phyloP scores from a whole-genome alignment of 345 rosid species.

The Leavenworthia alabamica region DNA sequence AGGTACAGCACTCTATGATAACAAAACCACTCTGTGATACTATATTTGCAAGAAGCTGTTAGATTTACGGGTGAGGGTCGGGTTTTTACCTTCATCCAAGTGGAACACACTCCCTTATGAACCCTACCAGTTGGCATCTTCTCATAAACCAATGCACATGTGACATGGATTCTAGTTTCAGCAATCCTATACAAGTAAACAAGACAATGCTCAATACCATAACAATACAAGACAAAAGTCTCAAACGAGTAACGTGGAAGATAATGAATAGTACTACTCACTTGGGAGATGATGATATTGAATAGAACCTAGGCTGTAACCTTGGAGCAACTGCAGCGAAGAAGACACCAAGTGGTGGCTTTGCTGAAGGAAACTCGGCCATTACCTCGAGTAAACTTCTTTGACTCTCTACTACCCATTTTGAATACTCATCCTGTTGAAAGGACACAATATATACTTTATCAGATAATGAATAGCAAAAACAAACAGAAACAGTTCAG shows the following conservation, averaged over 20 bases:
- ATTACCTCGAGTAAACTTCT: conserved; percentile 96
- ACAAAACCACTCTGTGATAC: background rate
- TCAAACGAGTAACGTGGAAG: background rate
- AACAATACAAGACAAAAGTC: background rate
- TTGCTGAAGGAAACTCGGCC: conserved; percentile 93
- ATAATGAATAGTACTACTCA: conserved; percentile 25
- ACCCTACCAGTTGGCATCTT: conserved; percentile 75
- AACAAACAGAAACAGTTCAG: background rate
- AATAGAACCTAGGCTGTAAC: conserved; percentile 91
- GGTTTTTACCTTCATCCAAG: conserved; percentile 75
- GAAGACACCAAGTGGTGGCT: conserved; percentile 90
- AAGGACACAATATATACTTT: background rate
- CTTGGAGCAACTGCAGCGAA: conserved; percentile 94
- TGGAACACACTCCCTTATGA: conserved; percentile 92
- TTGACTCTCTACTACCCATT: conserved; percentile 78
- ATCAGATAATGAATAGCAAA: background rate
- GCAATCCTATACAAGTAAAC: conserved; percentile 49
- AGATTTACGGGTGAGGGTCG: too few species aligned
- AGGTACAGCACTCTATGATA: conserved; percentile 58
- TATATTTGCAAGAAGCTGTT: conserved; percentile 3
- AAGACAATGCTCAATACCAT: background rate
- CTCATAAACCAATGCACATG: conserved; percentile 92
- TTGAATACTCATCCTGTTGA: conserved; percentile 82
- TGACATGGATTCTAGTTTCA: conserved; percentile 77
- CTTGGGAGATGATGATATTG: conserved; percentile 97